Percentiles rank a stretch among this genome's conserved stretches.
Conservation (phyloP, 768 basidiomycete genomes). For the Gautieria morchelliformis region DNA sequence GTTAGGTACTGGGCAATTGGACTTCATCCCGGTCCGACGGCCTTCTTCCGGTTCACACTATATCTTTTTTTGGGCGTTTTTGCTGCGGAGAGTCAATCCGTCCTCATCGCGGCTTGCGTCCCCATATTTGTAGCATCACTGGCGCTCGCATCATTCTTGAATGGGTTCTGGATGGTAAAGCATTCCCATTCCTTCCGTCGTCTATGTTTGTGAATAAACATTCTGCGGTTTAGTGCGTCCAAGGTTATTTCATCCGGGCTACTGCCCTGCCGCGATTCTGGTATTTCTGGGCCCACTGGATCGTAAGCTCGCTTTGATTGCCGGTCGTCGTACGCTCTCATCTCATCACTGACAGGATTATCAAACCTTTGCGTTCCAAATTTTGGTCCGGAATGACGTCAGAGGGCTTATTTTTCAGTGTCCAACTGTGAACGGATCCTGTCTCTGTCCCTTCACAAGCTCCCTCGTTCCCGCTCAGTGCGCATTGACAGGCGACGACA, state of each 20-base stretch:
- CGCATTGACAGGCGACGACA: neutral
- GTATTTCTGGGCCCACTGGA: conserved; percentile 47
- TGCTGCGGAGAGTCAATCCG: conserved; percentile 41
- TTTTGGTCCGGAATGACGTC: conserved; percentile 33
- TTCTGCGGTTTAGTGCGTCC: conserved; percentile 5
- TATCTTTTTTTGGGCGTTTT: conserved; percentile 46
- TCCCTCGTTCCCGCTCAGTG: conserved; percentile 22
- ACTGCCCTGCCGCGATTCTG: conserved; percentile 47
- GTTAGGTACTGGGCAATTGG: conserved; percentile 27
- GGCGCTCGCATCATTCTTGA: conserved; percentile 32
- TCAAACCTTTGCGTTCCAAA: conserved; percentile 17
- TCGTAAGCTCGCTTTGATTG: conserved; percentile 43
- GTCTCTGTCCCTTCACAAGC: conserved; percentile 42
- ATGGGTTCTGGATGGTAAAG: conserved; percentile 41
- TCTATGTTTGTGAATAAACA: too few relatives aligned
- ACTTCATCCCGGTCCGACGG: conserved; percentile 35
- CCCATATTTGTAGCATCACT: conserved; percentile 55
- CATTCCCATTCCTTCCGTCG: too few relatives aligned
- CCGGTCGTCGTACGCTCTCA: conserved; percentile 13
- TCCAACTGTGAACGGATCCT: conserved; percentile 25
- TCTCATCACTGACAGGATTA: neutral
- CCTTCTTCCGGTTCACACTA: conserved; percentile 46
- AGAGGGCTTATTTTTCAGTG: conserved; percentile 37
- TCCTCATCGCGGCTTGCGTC: conserved; percentile 38
- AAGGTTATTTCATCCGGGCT: conserved; percentile 37